Evolutionary conservation across 2,329 filamentous ascomycete genomes (phyloP).

Genomic region (Colletotrichum godetiae): DNA sequence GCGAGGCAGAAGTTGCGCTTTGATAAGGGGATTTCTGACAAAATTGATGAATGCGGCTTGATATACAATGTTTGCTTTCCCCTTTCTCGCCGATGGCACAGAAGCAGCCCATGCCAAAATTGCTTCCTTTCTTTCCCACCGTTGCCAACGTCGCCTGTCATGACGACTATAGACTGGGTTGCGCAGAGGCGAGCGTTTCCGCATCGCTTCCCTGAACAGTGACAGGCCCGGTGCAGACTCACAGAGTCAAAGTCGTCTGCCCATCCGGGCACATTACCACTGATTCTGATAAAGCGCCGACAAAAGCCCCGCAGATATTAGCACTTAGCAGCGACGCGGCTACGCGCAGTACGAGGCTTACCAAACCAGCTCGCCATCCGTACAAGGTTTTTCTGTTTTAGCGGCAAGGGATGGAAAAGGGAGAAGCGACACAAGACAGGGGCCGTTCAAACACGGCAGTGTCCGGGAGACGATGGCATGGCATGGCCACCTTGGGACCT

Average conservation of each 20-base stretch:
- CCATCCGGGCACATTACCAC: not conserved
- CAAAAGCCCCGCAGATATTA: not conserved
- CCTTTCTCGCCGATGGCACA: not conserved
- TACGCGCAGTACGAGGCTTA: not conserved
- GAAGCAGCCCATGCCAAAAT: not conserved
- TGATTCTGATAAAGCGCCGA: not conserved
- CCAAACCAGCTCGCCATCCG: not conserved
- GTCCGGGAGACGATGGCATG: not conserved
- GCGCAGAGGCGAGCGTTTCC: not conserved
- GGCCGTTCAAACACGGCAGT: not conserved
- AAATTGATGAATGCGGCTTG: not conserved
- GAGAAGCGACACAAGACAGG: not conserved
- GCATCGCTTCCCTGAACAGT: not conserved
- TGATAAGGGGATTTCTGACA: not conserved
- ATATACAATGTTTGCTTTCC: not conserved
- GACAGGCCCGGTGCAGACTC: not conserved
- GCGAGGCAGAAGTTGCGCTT: not conserved
- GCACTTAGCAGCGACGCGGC: too few species aligned
- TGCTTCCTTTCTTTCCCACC: not conserved
- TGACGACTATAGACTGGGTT: not conserved
- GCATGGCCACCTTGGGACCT: not conserved
- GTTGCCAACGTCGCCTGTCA: not conserved
- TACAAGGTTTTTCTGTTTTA: not conserved
- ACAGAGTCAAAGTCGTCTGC: not conserved
- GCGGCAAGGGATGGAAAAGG: constrained; percentile 8